Evolutionary conservation across 495 filamentous ascomycete species (phyloP).

Genomic region (Penicillium soppii): DNA sequence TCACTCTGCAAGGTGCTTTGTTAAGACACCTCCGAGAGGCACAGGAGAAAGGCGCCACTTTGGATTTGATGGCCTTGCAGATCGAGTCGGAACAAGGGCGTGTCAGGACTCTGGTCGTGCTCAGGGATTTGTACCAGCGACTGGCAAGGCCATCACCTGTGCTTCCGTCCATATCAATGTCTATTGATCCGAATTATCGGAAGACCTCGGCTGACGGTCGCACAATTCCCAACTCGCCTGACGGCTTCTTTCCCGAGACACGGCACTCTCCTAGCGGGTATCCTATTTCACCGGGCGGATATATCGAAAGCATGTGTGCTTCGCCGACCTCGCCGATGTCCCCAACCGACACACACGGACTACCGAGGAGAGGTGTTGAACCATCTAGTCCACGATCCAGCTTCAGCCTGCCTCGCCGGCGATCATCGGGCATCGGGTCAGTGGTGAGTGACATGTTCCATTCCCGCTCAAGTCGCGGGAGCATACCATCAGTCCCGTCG

Average conservation of each 20-base stretch:
- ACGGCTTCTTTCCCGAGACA: not conserved
- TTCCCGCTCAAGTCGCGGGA: not conserved
- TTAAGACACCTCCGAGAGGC: constrained; percentile 42
- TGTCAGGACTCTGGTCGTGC: constrained; percentile 22
- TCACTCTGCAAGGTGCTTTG: constrained; percentile 42
- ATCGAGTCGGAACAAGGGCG: constrained; percentile 26
- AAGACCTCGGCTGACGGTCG: not conserved
- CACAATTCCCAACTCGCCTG: not conserved
- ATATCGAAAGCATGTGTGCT: not conserved
- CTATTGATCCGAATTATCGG: constrained; percentile 8
- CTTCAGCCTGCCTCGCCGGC: not conserved
- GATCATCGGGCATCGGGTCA: not conserved
- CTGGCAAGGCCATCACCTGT: constrained; percentile 19
- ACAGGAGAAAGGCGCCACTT: constrained; percentile 27
- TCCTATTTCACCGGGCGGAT: not conserved
- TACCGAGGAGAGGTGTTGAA: not conserved
- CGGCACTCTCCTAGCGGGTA: not conserved
- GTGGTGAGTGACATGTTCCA: not conserved
- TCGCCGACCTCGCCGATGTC: not conserved
- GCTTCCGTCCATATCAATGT: constrained; percentile 2
- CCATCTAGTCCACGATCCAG: not conserved
- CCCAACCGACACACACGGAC: too few species aligned
- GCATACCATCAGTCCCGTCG: not conserved
- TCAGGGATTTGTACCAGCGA: constrained; percentile 37
- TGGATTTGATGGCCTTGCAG: constrained; percentile 41